Base-by-base conservation (phyloP, 164 flowering plant genomes). In the Platanus orientalis region DNA sequence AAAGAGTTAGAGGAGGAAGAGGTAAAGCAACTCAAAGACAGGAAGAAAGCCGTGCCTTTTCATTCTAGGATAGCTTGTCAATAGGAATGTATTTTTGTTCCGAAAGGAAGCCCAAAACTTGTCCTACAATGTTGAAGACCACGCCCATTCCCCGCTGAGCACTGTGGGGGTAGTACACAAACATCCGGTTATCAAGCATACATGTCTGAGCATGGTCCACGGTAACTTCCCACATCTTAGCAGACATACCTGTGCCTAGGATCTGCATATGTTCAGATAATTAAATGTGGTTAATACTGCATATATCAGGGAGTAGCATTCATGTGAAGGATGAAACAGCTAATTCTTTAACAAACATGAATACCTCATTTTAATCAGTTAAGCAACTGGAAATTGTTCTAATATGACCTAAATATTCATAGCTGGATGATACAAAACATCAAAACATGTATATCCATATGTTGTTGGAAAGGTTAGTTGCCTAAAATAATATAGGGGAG, bases 181-280 rank as follows among this genome's bases (percentile, higher is more conserved):
- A 84, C 39, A 73, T 28, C 57, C 69, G 82, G 55, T 75, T 71
- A 68, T 78, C 88, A 32, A 82, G 68, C 51, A 42, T 57, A 66
- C 97, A 90, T 50, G 89, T 86, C 78, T 75, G 77, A 56, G 95
- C 90, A 78, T 90, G 97, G 17, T 84, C 94, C 45, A 80, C 52
- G 0, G 81, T 81, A 62, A 76, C 76, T 0, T 90, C 93, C 94
- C 97, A 90, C 83, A 80, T 84, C 70, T 80, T 89, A 57, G 84
- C 69, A 68, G 88, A 82, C 91, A 87, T 89, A 23, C 88, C 88
- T 65, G 77, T 76, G 32, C 96, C 96, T 61, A 86, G 74, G 48
- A 88, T 83, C 97, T 90, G 68, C 64, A 76, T 42, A 48, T 16
- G 48, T 61, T 16, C 49, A 60, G 30, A 60, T 6, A 20, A 36